Base-by-base conservation (phyloP, 2,329 filamentous ascomycete genomes). In the Monilinia polystroma region DNA sequence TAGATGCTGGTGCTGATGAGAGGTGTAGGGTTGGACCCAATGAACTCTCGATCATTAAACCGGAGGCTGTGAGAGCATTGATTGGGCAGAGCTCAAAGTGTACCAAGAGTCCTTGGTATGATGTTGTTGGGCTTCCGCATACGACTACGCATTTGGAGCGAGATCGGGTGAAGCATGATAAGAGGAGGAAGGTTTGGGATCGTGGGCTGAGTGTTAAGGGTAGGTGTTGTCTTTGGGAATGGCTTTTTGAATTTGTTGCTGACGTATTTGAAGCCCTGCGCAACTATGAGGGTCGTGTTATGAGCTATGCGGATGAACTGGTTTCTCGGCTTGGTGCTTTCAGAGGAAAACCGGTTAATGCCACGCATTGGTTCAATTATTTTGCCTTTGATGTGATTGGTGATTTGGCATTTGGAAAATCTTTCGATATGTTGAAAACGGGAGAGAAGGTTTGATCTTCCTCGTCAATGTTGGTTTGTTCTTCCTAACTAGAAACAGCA, bases 351-450 rank as follows among this genome's bases (percentile, higher is more conserved):
- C 35, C 72, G 8, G 26, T 73, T 6, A 68, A 73, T 62, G 71
- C 63, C 1, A 68, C 65, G 55, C 26, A 64, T 20, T 73, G 71
- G 71, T 72, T 73, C 54, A 70, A 72, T 29, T 71, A 67, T 49
- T 73, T 69, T 55, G 54, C 66, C 7, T 75, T 75, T 59, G 74
- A 75, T 62, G 68, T 74, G 7, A 74, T 74, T 69, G 72, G 72
- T n/a, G 72, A 74, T 23, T 66, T 75, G 38, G 72, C 69, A 2
- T 74, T 74, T 59, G 71, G 72, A 0, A 67, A 71, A n/a, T 68
- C 71, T 0, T 74, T 74, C 62, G 66, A 70, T 32, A 74, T 73
- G 69, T 35, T 74, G 10, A 64, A 68, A 29, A 63, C 32, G 1
- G 59, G 49, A 29, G 59, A 62, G 51, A 68, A 51, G 29, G 68